Evolutionary conservation across 1,284 basidiomycete genomes (phyloP), one percentile per base, ranked within the genome.

Genomic region (Waitea zeae): DNA sequence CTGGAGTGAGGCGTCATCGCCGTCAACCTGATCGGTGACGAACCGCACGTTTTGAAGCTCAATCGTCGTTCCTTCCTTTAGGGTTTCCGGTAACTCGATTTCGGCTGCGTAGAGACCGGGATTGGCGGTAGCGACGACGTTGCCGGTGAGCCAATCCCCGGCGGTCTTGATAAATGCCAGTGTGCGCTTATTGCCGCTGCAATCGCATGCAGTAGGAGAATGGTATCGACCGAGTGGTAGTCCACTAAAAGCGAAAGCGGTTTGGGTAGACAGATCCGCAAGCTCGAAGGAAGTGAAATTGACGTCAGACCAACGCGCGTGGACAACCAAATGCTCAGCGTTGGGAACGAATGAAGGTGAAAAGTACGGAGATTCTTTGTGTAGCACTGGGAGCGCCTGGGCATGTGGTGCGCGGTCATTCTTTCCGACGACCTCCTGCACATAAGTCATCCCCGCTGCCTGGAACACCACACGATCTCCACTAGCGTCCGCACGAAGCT

Each of bases 261-360:
- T 44, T 2, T 57, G 60, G 2, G 61, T 54, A 5, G 49, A 47
- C 4, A 75, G 38, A 44, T 78, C 58, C 3, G 72, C 68, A 20
- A 81, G 41, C 50, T 81, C 77, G 41, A 81, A 65, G 4, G 65
- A 59, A 2, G 72, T 68, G 47, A 77, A 76, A 38, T 61, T 49
- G 3, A 54, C 55, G 43, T 79, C 63, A 0, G 75, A 77, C 76
- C 77, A 81, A 13, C 70, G 65, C 5, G 66, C 64, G 33, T 79
- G 76, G 11, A 81, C 45, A 14, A 78, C 52, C 9, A 74, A 47
- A n/a, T n/a, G n/a, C 1, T 40, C 36, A 11, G 54, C 49, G 9
- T 59, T 59, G 24, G 61, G 61, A 19, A 80, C 64, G 44, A 79
- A 77, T 2, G 67, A 61, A 1, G 77, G 77, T 0, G 77, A 75